These are phyloP conservation scores for Naganishia vishniacii DNA, from an alignment of 768 basidiomycete species.

Conservation along the genomic window DNA sequence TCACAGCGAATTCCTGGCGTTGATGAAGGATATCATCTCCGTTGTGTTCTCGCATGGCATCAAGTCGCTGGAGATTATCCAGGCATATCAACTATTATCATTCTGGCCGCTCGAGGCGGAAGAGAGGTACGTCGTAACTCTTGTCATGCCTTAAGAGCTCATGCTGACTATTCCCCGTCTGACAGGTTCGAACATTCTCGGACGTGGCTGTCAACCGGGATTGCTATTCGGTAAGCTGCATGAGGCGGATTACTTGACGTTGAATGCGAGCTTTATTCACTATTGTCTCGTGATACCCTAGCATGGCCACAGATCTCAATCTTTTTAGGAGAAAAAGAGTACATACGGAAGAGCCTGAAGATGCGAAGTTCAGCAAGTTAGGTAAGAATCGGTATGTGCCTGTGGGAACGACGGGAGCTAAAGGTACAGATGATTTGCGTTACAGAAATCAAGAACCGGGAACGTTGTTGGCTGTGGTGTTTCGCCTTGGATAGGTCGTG, in stretches of 20 bases:
- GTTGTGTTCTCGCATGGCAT: constrained; percentile 48
- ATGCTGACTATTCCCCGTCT: too few relatives aligned
- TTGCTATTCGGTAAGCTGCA: constrained; percentile 1
- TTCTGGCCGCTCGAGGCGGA: constrained; percentile 91
- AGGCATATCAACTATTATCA: constrained; percentile 83
- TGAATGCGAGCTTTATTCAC: background rate
- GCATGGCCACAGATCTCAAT: constrained; percentile 95
- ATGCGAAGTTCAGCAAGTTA: constrained; percentile 67
- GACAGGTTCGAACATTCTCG: constrained; percentile 8
- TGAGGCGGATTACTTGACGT: background rate
- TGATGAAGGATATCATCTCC: constrained; percentile 82
- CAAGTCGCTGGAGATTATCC: constrained; percentile 81
- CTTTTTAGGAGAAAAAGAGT: constrained; percentile 76
- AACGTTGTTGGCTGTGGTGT: constrained; percentile 87
- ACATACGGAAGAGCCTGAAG: constrained; percentile 66
- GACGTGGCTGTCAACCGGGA: constrained; percentile 14
- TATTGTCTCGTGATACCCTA: constrained; percentile 37
- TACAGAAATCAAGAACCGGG: constrained; percentile 80
- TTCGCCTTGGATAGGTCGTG: constrained; percentile 85
- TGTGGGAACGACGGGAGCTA: too few relatives aligned
- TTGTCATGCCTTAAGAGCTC: too few relatives aligned
- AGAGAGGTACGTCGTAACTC: constrained; percentile 65
- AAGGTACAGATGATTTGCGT: background rate
- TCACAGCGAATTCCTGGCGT: constrained; percentile 59
- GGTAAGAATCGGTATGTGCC: constrained; percentile 31